Evolutionary conservation across 495 filamentous ascomycete species (phyloP), one percentile per base, ranked within the genome.

Genomic region (Massariosphaeria phaeospora): DNA sequence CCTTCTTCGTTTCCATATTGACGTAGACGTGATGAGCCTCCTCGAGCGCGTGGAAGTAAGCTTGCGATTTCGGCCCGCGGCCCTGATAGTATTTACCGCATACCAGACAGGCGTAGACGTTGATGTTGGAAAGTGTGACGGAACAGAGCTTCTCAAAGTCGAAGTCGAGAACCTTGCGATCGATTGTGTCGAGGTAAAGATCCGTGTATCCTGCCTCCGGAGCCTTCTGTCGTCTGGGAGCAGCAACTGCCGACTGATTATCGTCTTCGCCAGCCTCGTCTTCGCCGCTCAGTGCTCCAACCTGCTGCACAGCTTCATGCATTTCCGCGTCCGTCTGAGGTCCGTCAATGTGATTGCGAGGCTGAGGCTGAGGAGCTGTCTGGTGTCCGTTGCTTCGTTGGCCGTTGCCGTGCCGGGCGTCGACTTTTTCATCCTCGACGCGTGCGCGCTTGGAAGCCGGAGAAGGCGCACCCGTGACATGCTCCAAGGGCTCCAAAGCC

Each of bases 71-170:
- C 11, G 86, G 86, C 1, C 93, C 93, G 59, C 94, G 80, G 17
- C 93, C 93, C 67, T 96, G 90, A 69, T 85, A 99, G 74, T 97
- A 99, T 75, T 93, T 95, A 25, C 93, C 94, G 67, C 93, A 99
- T 0, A 97, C 88, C 20, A 99, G 78, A 65, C 93, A 99, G 2
- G 94, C 93, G 69, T 99, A 99, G 44, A 99, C 91, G 62, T 99
- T 97, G 73, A 96, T 96, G 66, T 96, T 97, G 18, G 90, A 95
- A 9, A 99, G 75, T 21, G 87, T 91, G 59, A 97, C 76, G 1
- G 94, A 97, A 74, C 93, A 99, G 17, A 95, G 80, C 76, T 97
- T 97, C 65, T 97, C 91, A 68, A 99, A 99, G 68, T 99, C 93
- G 64, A 95, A 95, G 69, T 95, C 91, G 15, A 95, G 82, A 13